phyloP scores from a whole-genome alignment of 2,329 filamentous ascomycete species.

The Trichophyton equinum region DNA sequence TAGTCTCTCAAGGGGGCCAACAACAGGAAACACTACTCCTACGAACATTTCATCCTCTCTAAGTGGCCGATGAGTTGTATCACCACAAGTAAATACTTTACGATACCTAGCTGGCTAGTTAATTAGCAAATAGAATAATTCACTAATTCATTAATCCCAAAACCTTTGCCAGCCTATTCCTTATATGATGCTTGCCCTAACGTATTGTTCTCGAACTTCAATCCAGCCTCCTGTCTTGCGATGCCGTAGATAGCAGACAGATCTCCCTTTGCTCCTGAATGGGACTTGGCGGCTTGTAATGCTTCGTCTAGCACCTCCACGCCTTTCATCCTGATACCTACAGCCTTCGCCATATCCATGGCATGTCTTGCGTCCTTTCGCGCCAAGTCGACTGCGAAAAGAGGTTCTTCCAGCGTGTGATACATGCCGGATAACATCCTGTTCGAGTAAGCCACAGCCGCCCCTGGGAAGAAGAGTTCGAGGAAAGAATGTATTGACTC shows the following conservation, averaged over 20 bases:
- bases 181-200: background rate
- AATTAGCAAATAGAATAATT: background rate
- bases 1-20: background rate
- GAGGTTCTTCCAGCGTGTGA: constrained; percentile 59
- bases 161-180: background rate
- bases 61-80: background rate
- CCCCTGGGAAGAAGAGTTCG: constrained; percentile 60
- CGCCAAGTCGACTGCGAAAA: constrained; percentile 72
- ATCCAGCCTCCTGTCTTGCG: constrained; percentile 58
- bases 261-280: constrained; percentile 60
- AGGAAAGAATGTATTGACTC: constrained; percentile 60
- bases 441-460: constrained; percentile 60
- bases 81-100: background rate
- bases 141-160: background rate
- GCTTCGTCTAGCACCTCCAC: constrained; percentile 57
- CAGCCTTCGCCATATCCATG: constrained; percentile 48
- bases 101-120: background rate
- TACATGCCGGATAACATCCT: constrained; percentile 68
- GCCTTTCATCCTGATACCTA: constrained; percentile 51
- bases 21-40: background rate
- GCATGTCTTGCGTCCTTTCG: constrained; percentile 73
- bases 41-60: background rate
- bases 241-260: constrained; percentile 74
- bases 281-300: constrained; percentile 54
- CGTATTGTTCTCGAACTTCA: constrained; percentile 62